phyloP scores from a whole-genome alignment of 1,284 basidiomycete genomes.

The Naganishia sp. region DNA sequence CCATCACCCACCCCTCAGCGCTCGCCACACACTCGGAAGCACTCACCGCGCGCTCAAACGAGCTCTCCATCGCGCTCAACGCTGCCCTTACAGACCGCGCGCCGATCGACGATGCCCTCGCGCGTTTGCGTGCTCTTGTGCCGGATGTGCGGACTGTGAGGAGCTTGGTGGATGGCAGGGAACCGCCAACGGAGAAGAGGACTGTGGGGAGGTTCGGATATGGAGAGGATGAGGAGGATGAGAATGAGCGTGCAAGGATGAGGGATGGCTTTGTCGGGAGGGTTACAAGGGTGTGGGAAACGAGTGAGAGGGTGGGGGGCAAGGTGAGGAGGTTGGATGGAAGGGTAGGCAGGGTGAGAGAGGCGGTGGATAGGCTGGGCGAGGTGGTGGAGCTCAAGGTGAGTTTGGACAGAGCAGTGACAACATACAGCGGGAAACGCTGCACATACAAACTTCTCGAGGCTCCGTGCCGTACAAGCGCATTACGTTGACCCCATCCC shows the following conservation, averaged over 20 bases:
- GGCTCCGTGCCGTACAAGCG: neutral
- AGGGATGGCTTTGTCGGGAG: slow-evolving; percentile 46
- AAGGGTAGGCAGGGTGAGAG: slow-evolving; percentile 82
- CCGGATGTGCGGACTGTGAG: slow-evolving; percentile 67
- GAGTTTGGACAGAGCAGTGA: slow-evolving; percentile 27
- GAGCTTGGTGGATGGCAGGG: slow-evolving; percentile 60
- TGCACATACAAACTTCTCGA: too few relatives aligned
- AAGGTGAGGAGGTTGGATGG: slow-evolving; percentile 84
- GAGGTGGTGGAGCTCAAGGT: slow-evolving; percentile 90
- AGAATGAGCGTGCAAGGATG: neutral
- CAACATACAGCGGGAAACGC: neutral
- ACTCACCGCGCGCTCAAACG: slow-evolving; percentile 74
- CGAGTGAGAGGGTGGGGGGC: slow-evolving; percentile 85
- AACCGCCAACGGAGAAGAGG: neutral
- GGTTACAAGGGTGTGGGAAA: slow-evolving; percentile 58
- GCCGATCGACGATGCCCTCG: slow-evolving; percentile 67
- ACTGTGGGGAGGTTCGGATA: neutral
- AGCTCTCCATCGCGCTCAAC: slow-evolving; percentile 74
- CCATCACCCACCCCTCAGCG: slow-evolving; percentile 4
- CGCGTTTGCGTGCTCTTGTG: slow-evolving; percentile 64
- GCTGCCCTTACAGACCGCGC: slow-evolving; percentile 68
- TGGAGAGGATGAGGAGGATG: neutral
- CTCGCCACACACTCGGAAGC: slow-evolving; percentile 14
- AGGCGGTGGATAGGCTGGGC: slow-evolving; percentile 78
- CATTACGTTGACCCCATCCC: neutral